Base-by-base conservation (phyloP, 371 early-diverging fungal genomes). In the Saksenaea oblongispora region DNA sequence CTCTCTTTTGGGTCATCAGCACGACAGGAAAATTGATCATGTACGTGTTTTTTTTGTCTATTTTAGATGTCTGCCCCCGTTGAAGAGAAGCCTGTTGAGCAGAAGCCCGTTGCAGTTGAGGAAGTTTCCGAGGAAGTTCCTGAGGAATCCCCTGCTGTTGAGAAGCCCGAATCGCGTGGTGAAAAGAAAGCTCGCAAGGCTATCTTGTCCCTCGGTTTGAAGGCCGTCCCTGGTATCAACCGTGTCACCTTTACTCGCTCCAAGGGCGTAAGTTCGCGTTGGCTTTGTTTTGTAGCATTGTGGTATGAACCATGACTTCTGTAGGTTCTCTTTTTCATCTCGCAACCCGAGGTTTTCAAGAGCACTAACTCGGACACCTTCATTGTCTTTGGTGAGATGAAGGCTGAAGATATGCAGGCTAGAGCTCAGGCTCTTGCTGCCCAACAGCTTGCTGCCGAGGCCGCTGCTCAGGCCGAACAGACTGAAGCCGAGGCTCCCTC, bases 131-230 rank as follows among this genome's bases (percentile, higher is more conserved):
- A 64, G 39, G 67, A 69, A 47, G 39, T 64, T 53, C 54, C 59
- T 31, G 69, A 73, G 51, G 75, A 59, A 22, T 63, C 56, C 63
- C 66, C 54, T 54, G 81, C 60, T 42, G 72, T 70, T 66, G 79
- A 77, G 62, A 84, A 79, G 67, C 68, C 73, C 66, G 89, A 87
- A 76, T 85, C 85, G 78, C 92, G 91, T 69, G 87, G 89, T 65
- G 97, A 97, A 83, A 93, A 92, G 89, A 95, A 97, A 91, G 96
- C 95, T 66, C 91, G 97, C 79, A 97, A 97, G 90, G 95, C 95
- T 60, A 83, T 98, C 74, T 78, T 85, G 76, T 93, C 94, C 86
- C 89, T 93, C 74, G 97, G 97, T 64, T 87, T 97, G 69, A 90
- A 92, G 86, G 88, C 84, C 64, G 90, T 96, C 66, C 70, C 85